phyloP scores from a whole-genome alignment of 176 grass and related monocot species.

The Eleusine coracana region DNA sequence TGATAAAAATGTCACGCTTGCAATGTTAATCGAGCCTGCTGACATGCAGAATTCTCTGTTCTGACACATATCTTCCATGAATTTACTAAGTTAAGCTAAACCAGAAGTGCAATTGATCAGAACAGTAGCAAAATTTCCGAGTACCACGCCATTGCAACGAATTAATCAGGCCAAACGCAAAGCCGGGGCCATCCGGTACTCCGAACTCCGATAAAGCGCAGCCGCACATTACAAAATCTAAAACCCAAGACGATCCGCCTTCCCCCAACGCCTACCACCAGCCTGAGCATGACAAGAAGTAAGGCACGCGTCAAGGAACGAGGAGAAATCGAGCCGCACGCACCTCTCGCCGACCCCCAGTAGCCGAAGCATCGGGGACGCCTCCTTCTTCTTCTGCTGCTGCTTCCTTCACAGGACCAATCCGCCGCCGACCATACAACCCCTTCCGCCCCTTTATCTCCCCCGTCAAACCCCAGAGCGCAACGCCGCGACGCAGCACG shows the following conservation, averaged over 20 bases:
- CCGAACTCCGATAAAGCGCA: background rate
- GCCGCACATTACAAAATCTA: background rate
- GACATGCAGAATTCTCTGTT: background rate
- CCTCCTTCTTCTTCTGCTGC: background rate
- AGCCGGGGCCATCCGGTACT: background rate
- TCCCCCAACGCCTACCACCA: background rate
- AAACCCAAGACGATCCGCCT: background rate
- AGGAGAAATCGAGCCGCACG: background rate
- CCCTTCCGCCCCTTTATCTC: background rate
- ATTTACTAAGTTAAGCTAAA: slow-evolving; percentile 31
- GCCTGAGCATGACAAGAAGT: background rate
- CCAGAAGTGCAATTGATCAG: background rate
- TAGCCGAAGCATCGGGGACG: slow-evolving; percentile 54
- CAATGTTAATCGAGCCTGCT: background rate
- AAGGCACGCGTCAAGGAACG: background rate
- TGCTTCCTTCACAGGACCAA: slow-evolving; percentile 6
- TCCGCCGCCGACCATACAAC: slow-evolving; percentile 25
- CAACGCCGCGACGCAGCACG: background rate
- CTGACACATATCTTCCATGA: background rate
- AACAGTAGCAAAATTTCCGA: background rate
- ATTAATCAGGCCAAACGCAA: background rate
- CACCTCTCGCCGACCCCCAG: slow-evolving; percentile 61
- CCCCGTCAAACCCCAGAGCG: slow-evolving; percentile 23
- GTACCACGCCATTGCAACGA: background rate
- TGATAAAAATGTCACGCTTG: background rate